Evolutionary conservation across 129 eudicot genomes (phyloP).

Genomic region (Logfia minima): DNA sequence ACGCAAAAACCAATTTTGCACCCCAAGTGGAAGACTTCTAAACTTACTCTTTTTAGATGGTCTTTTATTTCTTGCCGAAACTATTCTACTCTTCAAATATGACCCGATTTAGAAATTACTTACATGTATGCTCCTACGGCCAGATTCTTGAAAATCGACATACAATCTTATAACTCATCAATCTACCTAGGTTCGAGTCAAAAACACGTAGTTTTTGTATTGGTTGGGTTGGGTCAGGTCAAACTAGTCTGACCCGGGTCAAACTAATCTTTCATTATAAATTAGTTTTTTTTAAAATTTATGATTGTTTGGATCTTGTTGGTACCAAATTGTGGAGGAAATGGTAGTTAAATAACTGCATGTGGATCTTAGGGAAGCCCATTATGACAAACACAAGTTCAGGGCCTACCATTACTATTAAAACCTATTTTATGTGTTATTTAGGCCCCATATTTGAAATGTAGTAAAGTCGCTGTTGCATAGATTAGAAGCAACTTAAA

Average conservation of each 20-base stretch:
- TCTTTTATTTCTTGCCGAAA: slow-evolving; percentile 1
- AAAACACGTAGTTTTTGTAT: background rate
- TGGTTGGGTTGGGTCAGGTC: background rate
- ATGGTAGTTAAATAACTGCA: slow-evolving; percentile 26
- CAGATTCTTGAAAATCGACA: background rate
- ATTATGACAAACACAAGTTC: slow-evolving; percentile 17
- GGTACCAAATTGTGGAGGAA: background rate
- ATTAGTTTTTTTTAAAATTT: background rate
- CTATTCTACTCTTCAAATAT: slow-evolving; percentile 3
- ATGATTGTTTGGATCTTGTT: background rate
- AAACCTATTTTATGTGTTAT: background rate
- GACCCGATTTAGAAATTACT: slow-evolving; percentile 10
- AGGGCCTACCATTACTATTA: slow-evolving; percentile 21
- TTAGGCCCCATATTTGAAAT: slow-evolving; percentile 26
- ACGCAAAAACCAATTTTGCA: slow-evolving; percentile 36
- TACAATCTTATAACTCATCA: background rate
- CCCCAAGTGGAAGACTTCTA: slow-evolving; percentile 36
- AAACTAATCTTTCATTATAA: background rate
- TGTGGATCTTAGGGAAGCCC: slow-evolving; percentile 1
- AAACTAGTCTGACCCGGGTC: background rate
- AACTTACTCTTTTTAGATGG: slow-evolving; percentile 15
- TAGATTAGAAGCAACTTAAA: slow-evolving; percentile 30
- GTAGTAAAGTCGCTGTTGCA: slow-evolving; percentile 35
- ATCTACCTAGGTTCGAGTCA: background rate
- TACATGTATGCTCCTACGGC: background rate